These are phyloP conservation scores for Solanum gracilifrons DNA, from an alignment of 257 asterid species.

Conservation along the genomic window DNA sequence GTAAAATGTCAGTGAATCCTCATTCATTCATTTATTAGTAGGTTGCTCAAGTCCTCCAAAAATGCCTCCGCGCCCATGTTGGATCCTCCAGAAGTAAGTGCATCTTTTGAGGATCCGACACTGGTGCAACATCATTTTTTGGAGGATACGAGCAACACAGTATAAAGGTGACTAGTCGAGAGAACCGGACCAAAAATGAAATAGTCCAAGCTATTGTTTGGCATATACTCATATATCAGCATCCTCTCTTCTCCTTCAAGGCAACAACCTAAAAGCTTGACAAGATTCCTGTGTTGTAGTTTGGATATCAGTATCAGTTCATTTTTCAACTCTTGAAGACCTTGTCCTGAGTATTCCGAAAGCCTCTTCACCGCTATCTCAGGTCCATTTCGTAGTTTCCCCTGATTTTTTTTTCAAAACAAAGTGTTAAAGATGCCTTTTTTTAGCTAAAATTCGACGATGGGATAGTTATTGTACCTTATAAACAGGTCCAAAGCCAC, in stretches of 20 bases:
- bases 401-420: constrained; percentile 7
- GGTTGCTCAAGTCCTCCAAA: not conserved
- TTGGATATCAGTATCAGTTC: constrained; percentile 23
- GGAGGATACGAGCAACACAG: not conserved
- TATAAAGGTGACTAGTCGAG: not conserved
- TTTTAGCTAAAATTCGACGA: not conserved
- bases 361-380: constrained; percentile 37
- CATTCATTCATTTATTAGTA: not conserved
- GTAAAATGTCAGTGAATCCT: not conserved
- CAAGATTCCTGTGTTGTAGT: constrained; percentile 38
- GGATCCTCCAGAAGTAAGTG: not conserved
- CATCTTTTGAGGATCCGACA: not conserved
- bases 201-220: constrained; percentile 22
- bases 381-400: constrained; percentile 12
- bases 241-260: constrained; percentile 25
- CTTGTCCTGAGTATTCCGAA: constrained; percentile 26
- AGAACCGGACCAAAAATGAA: constrained; percentile 24
- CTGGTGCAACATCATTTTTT: not conserved
- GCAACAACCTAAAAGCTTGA: constrained; percentile 32
- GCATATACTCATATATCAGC: constrained; percentile 30
- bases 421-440: not conserved
- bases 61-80: not conserved
- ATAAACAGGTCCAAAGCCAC: constrained; percentile 45
- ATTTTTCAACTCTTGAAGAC: constrained; percentile 11
- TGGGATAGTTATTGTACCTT: constrained; percentile 12